Base-by-base conservation (phyloP, 768 basidiomycete species). In the Trametes elegans region DNA sequence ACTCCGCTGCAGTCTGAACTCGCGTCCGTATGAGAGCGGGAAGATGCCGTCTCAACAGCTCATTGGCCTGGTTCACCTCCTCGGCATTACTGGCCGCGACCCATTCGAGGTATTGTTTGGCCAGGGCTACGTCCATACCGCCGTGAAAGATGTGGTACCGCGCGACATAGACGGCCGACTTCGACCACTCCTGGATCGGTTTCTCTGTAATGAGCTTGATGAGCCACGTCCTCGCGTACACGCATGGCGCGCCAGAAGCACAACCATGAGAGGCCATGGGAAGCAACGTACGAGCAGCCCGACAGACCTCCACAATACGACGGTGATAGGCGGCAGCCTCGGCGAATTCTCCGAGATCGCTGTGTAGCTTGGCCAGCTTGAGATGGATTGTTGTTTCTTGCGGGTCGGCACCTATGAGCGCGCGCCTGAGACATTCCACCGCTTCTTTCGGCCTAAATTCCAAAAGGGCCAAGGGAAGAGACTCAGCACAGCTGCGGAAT, bases 401-500 rank as follows among this genome's bases (percentile, higher is more conserved):
- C 3, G 87, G 80, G 69, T 90, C 88, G 24, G 87, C 87, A 51
- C 87, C 82, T 55, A 88, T 83, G 49, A 98, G 77, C 11, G 96
- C 95, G 35, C 94, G 89, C 62, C 92, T 90, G 59, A 92, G 84
- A 65, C 93, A 93, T 66, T 94, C 88, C 39, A 95, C 85, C 14
- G 97, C 94, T 70, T 98, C 95, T 55, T 85, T 80, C 41, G 80
- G 78, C 68, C 96, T 96, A 64, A 27, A 7, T 51, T 14, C 23
- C 16, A 3, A n/a, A 10, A 19, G 38, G 47, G 23, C 24, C 41
- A 14, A 13, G 48, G 53, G 53, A 34, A 27, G 29, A 31, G 28
- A 47, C 35, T 52, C 28, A 52, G 55, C 50, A 52, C 49, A 49
- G 48, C 47, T 51, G 53, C 53, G 60, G 56, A 48, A 18, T 50